Conservation (phyloP, 257 asterid species). For the Cordia subcordata region DNA sequence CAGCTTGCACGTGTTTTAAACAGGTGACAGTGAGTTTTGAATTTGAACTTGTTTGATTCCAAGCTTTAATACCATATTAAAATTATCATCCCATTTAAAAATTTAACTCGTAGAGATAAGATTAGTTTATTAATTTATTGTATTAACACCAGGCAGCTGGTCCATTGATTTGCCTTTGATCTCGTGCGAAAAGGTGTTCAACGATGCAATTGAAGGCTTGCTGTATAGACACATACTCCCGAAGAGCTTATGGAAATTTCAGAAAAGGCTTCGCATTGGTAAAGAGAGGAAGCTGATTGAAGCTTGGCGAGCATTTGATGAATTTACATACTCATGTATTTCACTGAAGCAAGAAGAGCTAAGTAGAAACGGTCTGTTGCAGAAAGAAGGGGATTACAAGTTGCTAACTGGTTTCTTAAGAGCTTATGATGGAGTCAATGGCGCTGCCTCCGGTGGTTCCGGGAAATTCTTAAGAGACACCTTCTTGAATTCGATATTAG, state of each 20-base stretch:
- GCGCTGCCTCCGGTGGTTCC: background rate
- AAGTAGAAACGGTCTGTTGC: background rate
- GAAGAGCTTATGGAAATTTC: conserved; percentile 39
- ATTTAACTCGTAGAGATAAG: too few relatives aligned
- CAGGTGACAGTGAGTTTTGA: too few relatives aligned
- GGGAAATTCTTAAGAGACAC: conserved; percentile 33
- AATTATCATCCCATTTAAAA: too few relatives aligned
- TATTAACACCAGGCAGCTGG: too few relatives aligned
- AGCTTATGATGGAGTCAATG: conserved; percentile 6
- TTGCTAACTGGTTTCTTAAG: conserved; percentile 20
- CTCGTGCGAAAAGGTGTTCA: conserved; percentile 43
- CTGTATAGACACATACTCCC: conserved; percentile 40
- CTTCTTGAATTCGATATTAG: conserved; percentile 28
- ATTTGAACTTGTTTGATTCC: too few relatives aligned
- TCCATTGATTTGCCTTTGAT: conserved; percentile 28
- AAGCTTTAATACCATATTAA: too few relatives aligned
- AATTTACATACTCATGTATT: conserved; percentile 28
- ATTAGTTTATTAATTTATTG: too few relatives aligned
- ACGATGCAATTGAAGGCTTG: conserved; percentile 28
- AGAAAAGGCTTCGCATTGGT: conserved; percentile 36
- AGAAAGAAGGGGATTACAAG: background rate
- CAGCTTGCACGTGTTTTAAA: too few relatives aligned
- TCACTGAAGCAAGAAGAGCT: background rate
- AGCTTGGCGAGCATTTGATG: conserved; percentile 38
- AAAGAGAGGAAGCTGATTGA: conserved; percentile 33